Base-by-base conservation (phyloP, 2,329 filamentous ascomycete genomes). In the Sclerotinia trifoliorum region DNA sequence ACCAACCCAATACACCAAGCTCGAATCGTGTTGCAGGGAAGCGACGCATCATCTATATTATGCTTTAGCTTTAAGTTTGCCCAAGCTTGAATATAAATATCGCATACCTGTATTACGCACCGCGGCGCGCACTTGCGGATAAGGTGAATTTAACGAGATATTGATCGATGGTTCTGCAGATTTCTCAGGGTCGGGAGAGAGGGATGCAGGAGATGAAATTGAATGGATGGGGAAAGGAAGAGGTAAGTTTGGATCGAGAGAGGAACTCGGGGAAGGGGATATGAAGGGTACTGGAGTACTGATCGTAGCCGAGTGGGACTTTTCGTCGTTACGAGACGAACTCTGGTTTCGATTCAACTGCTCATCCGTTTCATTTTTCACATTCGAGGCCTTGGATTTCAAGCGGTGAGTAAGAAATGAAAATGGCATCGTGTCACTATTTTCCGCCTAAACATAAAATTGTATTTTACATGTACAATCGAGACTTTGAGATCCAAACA, bases 71-170 rank as follows among this genome's bases (percentile, higher is more conserved):
- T n/a, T n/a, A n/a, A n/a, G n/a, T n/a, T n/a, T n/a, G n/a, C n/a
- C n/a, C n/a, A 46, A 32, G 13, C 44, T 15, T 7, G 29, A 10
- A 21, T 10, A 3, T 10, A 88, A 32, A 89, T 75, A 58, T 39
- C 88, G 84, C 72, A 89, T 84, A 75, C 90, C 88, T 72, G 85
- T 86, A 75, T 89, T 89, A 62, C 81, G 81, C 5, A 90, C 87
- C 8, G 87, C 87, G 49, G 88, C 87, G 62, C 74, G 72, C 64
- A 77, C 71, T 67, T 87, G 70, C 5, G 73, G 71, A 65, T 73
- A 74, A 1, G 70, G 70, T 5, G 72, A 74, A 26, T 74, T 65
- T 1, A 54, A 65, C 2, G 21, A 54, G 15, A 7, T 15, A 35
- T 64, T 24, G 21, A 19, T 67, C 48, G 32, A 70, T 44, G 2